Percentiles rank a stretch among this genome's conserved stretches.
phyloP scores from a whole-genome alignment of 192 early-diverging fungal species.

The Umbelopsis sp. region DNA sequence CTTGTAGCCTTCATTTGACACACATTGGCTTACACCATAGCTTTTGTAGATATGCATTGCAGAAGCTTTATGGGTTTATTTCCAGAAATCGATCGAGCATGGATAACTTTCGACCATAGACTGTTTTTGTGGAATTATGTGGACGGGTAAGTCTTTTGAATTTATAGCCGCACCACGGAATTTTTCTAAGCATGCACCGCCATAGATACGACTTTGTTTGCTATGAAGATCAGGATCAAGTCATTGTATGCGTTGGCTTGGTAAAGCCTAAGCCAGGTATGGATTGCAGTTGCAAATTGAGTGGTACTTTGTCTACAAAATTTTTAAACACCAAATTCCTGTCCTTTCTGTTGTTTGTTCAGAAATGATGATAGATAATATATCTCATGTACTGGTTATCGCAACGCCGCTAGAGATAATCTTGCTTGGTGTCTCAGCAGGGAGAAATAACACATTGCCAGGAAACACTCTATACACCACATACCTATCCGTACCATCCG shows the following conservation, averaged over 20 bases:
- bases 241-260: slow-evolving; percentile 84
- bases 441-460: slow-evolving; percentile 13
- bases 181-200: not conserved
- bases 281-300: not conserved
- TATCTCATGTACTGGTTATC: slow-evolving; percentile 83
- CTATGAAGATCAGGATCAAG: slow-evolving; percentile 87
- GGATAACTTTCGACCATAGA: slow-evolving; percentile 89
- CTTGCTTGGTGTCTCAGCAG: slow-evolving; percentile 72
- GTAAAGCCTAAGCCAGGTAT: slow-evolving; percentile 73
- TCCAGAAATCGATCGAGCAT: slow-evolving; percentile 87
- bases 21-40: not conserved
- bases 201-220: slow-evolving; percentile 22
- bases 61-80: slow-evolving; percentile 85
- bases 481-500: slow-evolving; percentile 77
- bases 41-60: slow-evolving; percentile 2
- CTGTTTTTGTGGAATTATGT: slow-evolving; percentile 94
- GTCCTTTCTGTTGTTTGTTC: slow-evolving; percentile 1
- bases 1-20: not conserved
- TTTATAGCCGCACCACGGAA: not conserved
- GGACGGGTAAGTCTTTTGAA: slow-evolving; percentile 52
- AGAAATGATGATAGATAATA: slow-evolving; percentile 82
- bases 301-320: not conserved
- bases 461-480: slow-evolving; percentile 78
- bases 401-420: slow-evolving; percentile 87
- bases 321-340: not conserved